Evolutionary conservation across 192 early-diverging fungal genomes (phyloP).

Genomic region (Entophlyctis luteolus): DNA sequence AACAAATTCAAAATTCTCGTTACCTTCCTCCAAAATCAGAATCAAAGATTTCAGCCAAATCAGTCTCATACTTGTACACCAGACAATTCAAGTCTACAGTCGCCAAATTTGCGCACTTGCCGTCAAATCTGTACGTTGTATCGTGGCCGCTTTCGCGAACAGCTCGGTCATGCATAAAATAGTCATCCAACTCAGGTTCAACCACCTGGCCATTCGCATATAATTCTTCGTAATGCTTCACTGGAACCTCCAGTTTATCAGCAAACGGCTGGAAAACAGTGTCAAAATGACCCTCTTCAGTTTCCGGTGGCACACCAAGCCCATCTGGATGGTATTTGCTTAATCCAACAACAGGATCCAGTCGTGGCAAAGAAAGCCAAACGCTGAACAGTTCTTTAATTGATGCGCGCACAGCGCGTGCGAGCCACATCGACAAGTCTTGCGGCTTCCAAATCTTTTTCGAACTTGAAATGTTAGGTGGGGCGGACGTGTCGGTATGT

Average conservation of each 20-base stretch:
- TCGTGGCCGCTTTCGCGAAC: constrained; percentile 20
- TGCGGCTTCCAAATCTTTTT: constrained; percentile 24
- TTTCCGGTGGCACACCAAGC: constrained; percentile 95
- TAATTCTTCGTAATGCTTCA: constrained; percentile 68
- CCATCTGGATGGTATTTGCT: constrained; percentile 85
- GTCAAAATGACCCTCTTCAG: constrained; percentile 67
- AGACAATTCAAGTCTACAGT: constrained; percentile 91
- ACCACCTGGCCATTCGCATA: constrained; percentile 67
- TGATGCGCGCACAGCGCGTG: constrained; percentile 61
- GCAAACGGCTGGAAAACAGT: constrained; percentile 83
- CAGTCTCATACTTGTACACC: constrained; percentile 94
- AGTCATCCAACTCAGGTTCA: constrained; percentile 85
- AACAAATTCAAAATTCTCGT: background rate
- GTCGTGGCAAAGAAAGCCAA: constrained; percentile 80
- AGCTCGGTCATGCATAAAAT: constrained; percentile 96
- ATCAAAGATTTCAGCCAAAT: constrained; percentile 71
- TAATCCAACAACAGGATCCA: constrained; percentile 71
- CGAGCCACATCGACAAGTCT: constrained; percentile 64
- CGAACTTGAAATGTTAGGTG: background rate
- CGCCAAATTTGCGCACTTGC: constrained; percentile 82
- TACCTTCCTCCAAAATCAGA: constrained; percentile 43
- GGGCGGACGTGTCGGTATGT: background rate
- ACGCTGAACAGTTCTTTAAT: constrained; percentile 90
- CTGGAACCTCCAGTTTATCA: constrained; percentile 44
- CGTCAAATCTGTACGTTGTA: constrained; percentile 60